These are phyloP conservation scores for Tuber indicum DNA, from an alignment of 495 filamentous ascomycete genomes.

Conservation along the genomic window DNA sequence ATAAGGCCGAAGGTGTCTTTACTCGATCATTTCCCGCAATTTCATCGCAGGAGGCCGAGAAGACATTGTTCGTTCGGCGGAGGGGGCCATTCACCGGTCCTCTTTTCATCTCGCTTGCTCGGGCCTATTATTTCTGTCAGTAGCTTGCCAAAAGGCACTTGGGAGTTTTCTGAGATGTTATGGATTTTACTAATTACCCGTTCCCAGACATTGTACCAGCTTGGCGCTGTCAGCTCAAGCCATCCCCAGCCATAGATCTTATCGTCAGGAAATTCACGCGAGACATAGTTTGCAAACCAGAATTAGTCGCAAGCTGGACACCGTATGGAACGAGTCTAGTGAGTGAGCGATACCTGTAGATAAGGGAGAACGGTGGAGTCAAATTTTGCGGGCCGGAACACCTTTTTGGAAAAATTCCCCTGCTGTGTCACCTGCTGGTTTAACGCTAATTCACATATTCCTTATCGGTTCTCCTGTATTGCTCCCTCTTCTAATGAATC, in stretches of 20 bases:
- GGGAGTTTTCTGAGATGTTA: neutral
- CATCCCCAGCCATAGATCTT: neutral
- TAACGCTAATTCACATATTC: neutral
- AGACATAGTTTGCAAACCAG: neutral
- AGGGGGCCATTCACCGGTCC: neutral
- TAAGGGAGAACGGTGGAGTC: neutral
- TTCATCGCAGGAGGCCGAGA: neutral
- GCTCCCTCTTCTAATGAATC: neutral
- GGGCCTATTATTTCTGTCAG: neutral
- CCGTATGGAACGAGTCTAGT: neutral
- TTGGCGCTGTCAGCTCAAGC: neutral
- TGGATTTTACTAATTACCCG: neutral
- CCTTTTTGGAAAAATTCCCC: neutral
- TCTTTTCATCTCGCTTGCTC: neutral
- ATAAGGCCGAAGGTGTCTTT: conserved; percentile 34
- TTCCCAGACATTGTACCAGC: neutral
- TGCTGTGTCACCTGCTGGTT: neutral
- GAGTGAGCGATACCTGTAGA: neutral
- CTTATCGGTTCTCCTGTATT: neutral
- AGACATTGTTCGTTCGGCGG: neutral
- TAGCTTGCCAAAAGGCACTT: neutral
- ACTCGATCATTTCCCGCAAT: conserved; percentile 28
- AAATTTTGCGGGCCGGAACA: neutral
- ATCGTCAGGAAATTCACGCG: neutral
- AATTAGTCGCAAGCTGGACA: neutral